A percentile compares a stretch with the other conserved stretches of the same genome.
phyloP scores from a whole-genome alignment of 2,329 filamentous ascomycete genomes.

The Lithohypha guttulata region DNA sequence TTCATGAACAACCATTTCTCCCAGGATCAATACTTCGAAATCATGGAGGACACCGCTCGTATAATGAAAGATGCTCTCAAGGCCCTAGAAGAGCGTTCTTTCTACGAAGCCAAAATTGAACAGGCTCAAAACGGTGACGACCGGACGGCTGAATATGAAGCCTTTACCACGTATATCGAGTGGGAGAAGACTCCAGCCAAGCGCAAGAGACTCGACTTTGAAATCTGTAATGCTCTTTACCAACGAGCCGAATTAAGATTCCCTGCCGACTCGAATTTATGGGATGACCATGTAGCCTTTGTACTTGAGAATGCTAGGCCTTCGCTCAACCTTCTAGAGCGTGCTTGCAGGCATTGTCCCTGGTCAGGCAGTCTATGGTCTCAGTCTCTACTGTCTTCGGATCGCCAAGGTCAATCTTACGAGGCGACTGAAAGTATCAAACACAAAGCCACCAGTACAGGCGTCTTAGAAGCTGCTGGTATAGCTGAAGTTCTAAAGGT shows the following conservation, averaged over 20 bases:
- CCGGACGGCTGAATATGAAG: conserved; percentile 40
- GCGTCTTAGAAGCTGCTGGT: conserved; percentile 72
- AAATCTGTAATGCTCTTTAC: conserved; percentile 54
- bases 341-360: conserved; percentile 81
- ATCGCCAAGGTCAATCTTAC: conserved; percentile 66
- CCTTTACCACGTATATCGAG: conserved; percentile 60
- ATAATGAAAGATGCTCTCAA: conserved; percentile 44
- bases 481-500: conserved; percentile 84
- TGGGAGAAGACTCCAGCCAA: conserved; percentile 61
- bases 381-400: conserved; percentile 73
- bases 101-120: conserved; percentile 44
- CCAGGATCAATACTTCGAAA: conserved; percentile 35
- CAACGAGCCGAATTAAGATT: conserved; percentile 67
- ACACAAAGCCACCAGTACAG: conserved; percentile 77
- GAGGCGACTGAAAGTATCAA: conserved; percentile 80
- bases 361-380: conserved; percentile 90
- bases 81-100: conserved; percentile 42
- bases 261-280: conserved; percentile 61
- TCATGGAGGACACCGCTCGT: conserved; percentile 46
- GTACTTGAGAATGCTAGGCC: conserved; percentile 45
- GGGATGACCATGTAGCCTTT: conserved; percentile 76
- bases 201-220: conserved; percentile 29
- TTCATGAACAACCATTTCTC: conserved; percentile 48
- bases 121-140: conserved; percentile 44
- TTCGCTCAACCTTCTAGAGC: conserved; percentile 59